These are phyloP conservation scores for Pichia nakasei DNA, from an alignment of 805 yeast species.

Conservation along the genomic window DNA sequence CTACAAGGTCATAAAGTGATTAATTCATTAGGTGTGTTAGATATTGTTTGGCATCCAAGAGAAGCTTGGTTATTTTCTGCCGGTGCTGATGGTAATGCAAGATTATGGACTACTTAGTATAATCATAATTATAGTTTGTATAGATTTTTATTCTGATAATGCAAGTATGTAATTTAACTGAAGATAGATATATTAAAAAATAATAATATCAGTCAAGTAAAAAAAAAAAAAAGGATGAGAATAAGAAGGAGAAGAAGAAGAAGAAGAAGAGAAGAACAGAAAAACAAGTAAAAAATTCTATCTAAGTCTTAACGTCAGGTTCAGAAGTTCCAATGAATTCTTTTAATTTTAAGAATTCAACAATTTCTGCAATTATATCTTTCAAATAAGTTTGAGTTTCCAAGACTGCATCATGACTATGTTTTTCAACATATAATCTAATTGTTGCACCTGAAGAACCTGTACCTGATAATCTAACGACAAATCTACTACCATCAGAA, in stretches of 20 bases:
- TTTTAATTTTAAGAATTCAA: conserved; percentile 61
- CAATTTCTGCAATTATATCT: conserved; percentile 52
- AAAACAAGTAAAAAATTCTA: not conserved
- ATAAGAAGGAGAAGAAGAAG: not conserved
- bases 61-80: conserved; percentile 98
- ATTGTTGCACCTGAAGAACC: conserved; percentile 98
- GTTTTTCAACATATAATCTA: conserved; percentile 82
- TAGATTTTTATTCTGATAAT: too few relatives aligned
- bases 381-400: conserved; percentile 63
- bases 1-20: conserved; percentile 80
- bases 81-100: conserved; percentile 94
- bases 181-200: too few relatives aligned
- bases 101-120: conserved; percentile 85
- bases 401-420: conserved; percentile 45
- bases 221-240: not conserved
- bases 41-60: conserved; percentile 90
- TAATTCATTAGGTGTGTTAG: conserved; percentile 78
- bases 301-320: conserved; percentile 80
- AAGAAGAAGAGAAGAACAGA: not conserved
- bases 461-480: conserved; percentile 90
- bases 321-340: conserved; percentile 69
- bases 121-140: too few relatives aligned
- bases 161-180: too few relatives aligned
- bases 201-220: not conserved
- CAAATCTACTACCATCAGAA: conserved; percentile 73